Percentiles rank a stretch among this genome's conserved stretches.
These are phyloP conservation scores for Suillus alpinus DNA, from an alignment of 768 basidiomycete species.

Conservation along the genomic window DNA sequence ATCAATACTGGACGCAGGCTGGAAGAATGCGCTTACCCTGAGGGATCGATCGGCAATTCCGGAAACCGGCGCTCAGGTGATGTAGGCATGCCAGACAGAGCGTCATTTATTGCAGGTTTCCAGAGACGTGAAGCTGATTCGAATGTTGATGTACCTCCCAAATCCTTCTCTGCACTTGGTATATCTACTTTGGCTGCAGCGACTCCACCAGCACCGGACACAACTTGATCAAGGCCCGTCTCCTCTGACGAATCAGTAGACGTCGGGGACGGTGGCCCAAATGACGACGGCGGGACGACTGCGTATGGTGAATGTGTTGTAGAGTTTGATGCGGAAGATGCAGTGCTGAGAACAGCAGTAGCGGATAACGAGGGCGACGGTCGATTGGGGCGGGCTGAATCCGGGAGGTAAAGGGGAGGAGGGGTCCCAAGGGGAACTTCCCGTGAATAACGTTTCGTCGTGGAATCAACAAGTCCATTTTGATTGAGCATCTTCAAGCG, in stretches of 20 bases:
- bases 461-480: slow-evolving; percentile 62
- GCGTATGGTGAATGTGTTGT: slow-evolving; percentile 52
- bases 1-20: background rate
- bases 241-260: slow-evolving; percentile 63
- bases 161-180: slow-evolving; percentile 16
- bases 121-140: slow-evolving; percentile 15
- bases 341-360: slow-evolving; percentile 8
- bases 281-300: slow-evolving; percentile 64
- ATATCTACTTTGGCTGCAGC: background rate
- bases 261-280: slow-evolving; percentile 75
- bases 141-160: slow-evolving; percentile 25
- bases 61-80: slow-evolving; percentile 9
- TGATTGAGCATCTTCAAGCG: slow-evolving; percentile 73
- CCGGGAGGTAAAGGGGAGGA: slow-evolving; percentile 26
- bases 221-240: slow-evolving; percentile 43
- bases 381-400: slow-evolving; percentile 34
- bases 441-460: slow-evolving; percentile 57
- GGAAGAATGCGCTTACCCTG: slow-evolving; percentile 16
- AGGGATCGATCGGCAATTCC: slow-evolving; percentile 12
- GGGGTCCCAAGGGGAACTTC: slow-evolving; percentile 41
- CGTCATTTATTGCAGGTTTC: slow-evolving; percentile 14
- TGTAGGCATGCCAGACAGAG: slow-evolving; percentile 14
- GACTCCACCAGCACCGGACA: slow-evolving; percentile 14
- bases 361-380: slow-evolving; percentile 33
- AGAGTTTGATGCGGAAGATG: slow-evolving; percentile 28